Percentiles rank a stretch among this genome's conserved stretches.
phyloP scores from a whole-genome alignment of 306 rosid species.

The Carpinus viminea region DNA sequence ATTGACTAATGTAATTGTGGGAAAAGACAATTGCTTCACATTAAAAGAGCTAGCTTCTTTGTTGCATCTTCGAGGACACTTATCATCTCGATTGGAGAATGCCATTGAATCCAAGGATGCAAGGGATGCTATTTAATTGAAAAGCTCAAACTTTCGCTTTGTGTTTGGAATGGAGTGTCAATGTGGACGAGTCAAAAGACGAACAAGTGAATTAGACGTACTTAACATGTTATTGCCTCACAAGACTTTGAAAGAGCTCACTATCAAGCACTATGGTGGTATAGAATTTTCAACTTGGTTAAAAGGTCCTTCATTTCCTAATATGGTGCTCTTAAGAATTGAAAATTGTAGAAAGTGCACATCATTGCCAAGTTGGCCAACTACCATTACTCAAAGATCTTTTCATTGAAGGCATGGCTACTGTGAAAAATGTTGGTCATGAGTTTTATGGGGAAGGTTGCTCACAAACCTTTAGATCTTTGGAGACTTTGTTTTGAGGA shows the following conservation, averaged over 20 bases:
- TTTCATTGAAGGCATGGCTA: neutral
- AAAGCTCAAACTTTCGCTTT: neutral
- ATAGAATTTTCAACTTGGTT: conserved; percentile 2
- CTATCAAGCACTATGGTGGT: neutral
- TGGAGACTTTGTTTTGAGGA: neutral
- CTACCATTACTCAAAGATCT: neutral
- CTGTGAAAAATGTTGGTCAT: conserved; percentile 1
- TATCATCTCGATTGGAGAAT: conserved; percentile 11
- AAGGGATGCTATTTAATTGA: neutral
- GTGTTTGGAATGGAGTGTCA: neutral
- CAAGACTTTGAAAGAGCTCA: neutral
- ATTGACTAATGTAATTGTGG: neutral
- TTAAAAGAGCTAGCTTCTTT: neutral
- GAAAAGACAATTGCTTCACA: neutral
- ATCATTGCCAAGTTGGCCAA: conserved; percentile 6
- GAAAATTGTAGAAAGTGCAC: neutral
- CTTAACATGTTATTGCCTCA: conserved; percentile 1
- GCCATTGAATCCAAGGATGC: neutral
- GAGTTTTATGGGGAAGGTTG: conserved; percentile 19
- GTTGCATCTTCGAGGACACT: neutral
- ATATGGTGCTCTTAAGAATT: neutral
- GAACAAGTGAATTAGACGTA: neutral
- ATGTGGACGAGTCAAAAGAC: neutral
- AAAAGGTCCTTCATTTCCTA: neutral
- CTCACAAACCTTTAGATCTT: neutral